Evolutionary conservation across 306 rosid genomes (phyloP), one percentile per base, ranked within the genome.

Genomic region (Argentina anserina): DNA sequence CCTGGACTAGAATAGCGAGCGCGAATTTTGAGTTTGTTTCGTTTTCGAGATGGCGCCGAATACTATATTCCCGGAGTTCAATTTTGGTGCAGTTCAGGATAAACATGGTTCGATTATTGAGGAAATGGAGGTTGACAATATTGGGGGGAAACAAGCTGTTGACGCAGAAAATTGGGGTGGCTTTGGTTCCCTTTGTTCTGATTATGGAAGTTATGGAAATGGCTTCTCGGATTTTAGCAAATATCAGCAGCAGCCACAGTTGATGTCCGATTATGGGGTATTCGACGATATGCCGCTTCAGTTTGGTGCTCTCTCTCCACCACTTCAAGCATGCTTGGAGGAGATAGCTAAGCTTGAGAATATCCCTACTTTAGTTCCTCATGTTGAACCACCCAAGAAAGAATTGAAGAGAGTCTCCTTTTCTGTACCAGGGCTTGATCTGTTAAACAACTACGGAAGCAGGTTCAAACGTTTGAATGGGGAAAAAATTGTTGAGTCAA

Each of bases 371-470:
- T 23, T 43, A 56, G 33, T 45, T 67, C 80, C 83, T 42, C 37
- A 56, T 20, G 29, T 43, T 56, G 74, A 76, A 69, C 14, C 77
- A 53, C 60, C 39, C 34, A 53, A 67, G 78, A 83, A 81, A 63
- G 39, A 50, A 6, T n/a, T 55, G 0, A 76, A 80, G 34, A 58
- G 5, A 36, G 28, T 18, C 34, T 40, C 67, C 17, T 60, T 81
- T 25, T 76, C 80, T 65, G 76, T 85, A 46, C 84, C 89, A 33
- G 40, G 90, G 18, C 82, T 88, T 71, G 82, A 80, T 70, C 82
- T 90, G 36, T 81, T 88, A 62, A 85, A 80, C 69, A 84, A 73
- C 70, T 79, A 80, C 31, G 81, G 85, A 37, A 79, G 79, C 13
- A 81, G 87, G 18, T 60, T 87, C 58, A 84, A 73, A 67, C 46